Conservation (phyloP, 192 early-diverging fungal genomes). For the Entomortierella beljakovae region DNA sequence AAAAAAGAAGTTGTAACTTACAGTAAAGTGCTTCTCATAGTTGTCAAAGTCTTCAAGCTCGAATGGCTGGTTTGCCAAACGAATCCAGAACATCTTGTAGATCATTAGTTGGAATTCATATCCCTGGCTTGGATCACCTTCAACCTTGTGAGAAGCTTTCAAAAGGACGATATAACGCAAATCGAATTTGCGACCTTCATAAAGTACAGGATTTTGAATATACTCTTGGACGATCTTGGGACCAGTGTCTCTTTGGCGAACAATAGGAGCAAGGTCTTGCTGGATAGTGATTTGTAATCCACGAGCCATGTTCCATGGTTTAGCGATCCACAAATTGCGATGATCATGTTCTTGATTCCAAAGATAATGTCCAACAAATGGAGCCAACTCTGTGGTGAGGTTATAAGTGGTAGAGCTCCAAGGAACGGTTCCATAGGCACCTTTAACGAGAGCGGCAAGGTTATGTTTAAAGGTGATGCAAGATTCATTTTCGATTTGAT, state of each 20-base stretch:
- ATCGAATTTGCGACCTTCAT: conserved; percentile 63
- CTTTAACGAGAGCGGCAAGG: conserved; percentile 52
- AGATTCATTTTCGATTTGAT: conserved; percentile 58
- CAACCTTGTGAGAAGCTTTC: conserved; percentile 45
- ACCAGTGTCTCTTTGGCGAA: conserved; percentile 55
- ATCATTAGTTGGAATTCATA: conserved; percentile 56
- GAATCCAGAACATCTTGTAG: conserved; percentile 65
- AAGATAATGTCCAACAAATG: conserved; percentile 58
- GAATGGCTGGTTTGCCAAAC: conserved; percentile 58
- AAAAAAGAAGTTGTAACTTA: conserved; percentile 5
- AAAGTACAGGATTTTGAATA: conserved; percentile 57
- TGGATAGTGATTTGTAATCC: conserved; percentile 56
- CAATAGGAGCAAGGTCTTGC: conserved; percentile 51
- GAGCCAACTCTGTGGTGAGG: conserved; percentile 48
- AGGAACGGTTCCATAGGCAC: conserved; percentile 50
- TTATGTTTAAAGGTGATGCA: conserved; percentile 60
- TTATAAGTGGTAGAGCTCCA: conserved; percentile 61
- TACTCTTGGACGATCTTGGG: conserved; percentile 62
- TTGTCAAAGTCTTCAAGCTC: conserved; percentile 54
- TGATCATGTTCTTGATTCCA: conserved; percentile 50
- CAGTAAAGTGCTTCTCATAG: conserved; percentile 62
- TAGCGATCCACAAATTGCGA: conserved; percentile 61
- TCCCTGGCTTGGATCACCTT: conserved; percentile 38
- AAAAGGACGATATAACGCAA: conserved; percentile 60
- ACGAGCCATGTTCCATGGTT: conserved; percentile 59